These are phyloP conservation scores for Cyberlindnera maclurae DNA, from an alignment of 805 yeast species.

Conservation along the genomic window DNA sequence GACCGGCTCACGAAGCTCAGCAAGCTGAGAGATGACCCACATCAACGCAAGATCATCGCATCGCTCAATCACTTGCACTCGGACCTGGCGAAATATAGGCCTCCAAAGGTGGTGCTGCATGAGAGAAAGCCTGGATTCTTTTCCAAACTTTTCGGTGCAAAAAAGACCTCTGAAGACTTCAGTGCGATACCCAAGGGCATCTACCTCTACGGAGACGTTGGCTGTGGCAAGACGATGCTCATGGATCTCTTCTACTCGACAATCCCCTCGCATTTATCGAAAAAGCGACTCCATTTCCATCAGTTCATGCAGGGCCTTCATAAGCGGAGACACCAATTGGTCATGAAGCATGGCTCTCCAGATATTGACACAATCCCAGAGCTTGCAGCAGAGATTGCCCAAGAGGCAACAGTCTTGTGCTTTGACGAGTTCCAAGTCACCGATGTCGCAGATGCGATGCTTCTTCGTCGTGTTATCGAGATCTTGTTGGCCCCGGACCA, in stretches of 20 bases:
- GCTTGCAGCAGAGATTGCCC: constrained; percentile 78
- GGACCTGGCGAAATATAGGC: constrained; percentile 46
- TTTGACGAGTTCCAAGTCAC: constrained; percentile 98
- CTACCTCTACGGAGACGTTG: constrained; percentile 94
- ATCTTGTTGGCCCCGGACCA: constrained; percentile 62
- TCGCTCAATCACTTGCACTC: constrained; percentile 54
- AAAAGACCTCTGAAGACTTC: constrained; percentile 16
- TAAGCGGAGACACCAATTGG: constrained; percentile 74
- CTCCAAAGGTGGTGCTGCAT: constrained; percentile 56
- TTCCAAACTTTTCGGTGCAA: constrained; percentile 18
- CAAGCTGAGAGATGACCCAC: constrained; percentile 60
- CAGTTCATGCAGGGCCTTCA: constrained; percentile 95
- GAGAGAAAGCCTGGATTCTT: constrained; percentile 30
- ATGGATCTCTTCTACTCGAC: constrained; percentile 93
- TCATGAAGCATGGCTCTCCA: constrained; percentile 49
- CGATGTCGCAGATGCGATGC: constrained; percentile 98
- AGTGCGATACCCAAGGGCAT: constrained; percentile 67
- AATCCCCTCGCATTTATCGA: constrained; percentile 69
- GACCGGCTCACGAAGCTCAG: constrained; percentile 42
- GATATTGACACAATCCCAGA: constrained; percentile 80
- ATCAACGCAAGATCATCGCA: constrained; percentile 68
- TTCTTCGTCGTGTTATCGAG: constrained; percentile 68
- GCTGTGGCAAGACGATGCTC: constrained; percentile 97
- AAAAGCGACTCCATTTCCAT: constrained; percentile 85
- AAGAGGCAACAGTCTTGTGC: constrained; percentile 70